A percentile compares a stretch with the other conserved stretches of the same genome.
Conservation (phyloP, 768 basidiomycete species). For the Suillus variegatus region DNA sequence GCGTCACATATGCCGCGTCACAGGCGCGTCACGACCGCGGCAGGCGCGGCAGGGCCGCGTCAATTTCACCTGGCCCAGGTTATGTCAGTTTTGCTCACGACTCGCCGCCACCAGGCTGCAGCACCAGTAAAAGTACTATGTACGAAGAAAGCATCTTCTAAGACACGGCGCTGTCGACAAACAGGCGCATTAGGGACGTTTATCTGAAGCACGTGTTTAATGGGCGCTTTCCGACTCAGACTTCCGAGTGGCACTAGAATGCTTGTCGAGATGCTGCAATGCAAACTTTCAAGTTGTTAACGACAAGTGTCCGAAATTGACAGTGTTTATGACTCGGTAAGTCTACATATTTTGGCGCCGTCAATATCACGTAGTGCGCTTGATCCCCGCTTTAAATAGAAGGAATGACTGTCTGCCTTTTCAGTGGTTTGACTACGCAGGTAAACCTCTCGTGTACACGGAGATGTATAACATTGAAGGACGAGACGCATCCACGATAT, state of each 20-base stretch:
- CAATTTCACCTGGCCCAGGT: too few species aligned
- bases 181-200: too few species aligned
- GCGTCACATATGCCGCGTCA: too few species aligned
- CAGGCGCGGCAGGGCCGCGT: too few species aligned
- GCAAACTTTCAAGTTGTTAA: neutral
- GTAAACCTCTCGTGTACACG: neutral
- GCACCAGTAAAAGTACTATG: too few species aligned
- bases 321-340: neutral
- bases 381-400: neutral
- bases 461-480: neutral
- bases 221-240: neutral
- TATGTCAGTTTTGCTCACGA: too few species aligned
- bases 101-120: too few species aligned
- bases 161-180: too few species aligned
- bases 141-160: too few species aligned
- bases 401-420: neutral
- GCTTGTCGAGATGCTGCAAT: neutral
- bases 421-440: neutral
- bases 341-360: too few species aligned
- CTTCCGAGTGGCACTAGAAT: neutral
- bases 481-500: slow-evolving; percentile 36
- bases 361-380: neutral
- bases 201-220: too few species aligned
- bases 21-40: too few species aligned
- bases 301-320: neutral